Base-by-base conservation (phyloP, 108 stramenopile species). In the Asterionellopsis glacialis region DNA sequence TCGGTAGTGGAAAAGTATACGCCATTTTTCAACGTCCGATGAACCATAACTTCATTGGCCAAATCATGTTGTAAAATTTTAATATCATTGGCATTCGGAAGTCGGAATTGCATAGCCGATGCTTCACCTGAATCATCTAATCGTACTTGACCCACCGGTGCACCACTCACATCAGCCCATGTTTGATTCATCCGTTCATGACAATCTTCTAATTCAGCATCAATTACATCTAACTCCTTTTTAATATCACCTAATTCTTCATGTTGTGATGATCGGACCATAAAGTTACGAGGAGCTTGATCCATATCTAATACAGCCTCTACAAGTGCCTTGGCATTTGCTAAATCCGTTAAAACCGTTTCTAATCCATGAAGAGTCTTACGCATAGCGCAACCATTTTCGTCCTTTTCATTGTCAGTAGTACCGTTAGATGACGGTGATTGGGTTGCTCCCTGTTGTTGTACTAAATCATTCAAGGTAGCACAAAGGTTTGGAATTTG, bases 11-110 rank as follows among this genome's bases (percentile, higher is more conserved):
- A 90, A 70, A 99, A 97, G 70, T 95, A 92, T 16, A 97, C 95
- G 18, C 98, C 98, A 73, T 96, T 97, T 68, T 96, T 94, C 40
- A 96, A 79, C 23, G 95, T 66, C 11, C 80, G 65, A 59, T 93
- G 79, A 26, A 93, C 71, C 54, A 79, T 61, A 25, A 96, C 80
- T 10, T 75, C 67, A 14, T 55, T 61, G 1, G 57, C 62, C 10
- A 61, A 15, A 18, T 72, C 28, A 39, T 69, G 24, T 25, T 80
- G 67, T 3, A 92, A 65, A 25, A 73, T 58, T 66, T 93, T 93
- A 57, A 72, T 52, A 47, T 81, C 82, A 59, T 91, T 92, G 33
- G 90, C 69, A 60, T 90, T 68, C 19, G 82, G 74, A 15, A 93
- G 58, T 15, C 91, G 90, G 68, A 95, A 91, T 57, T 89, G 87